Base-by-base conservation (phyloP, 2,329 filamentous ascomycete genomes). In the Fusarium pseudocircinatum region DNA sequence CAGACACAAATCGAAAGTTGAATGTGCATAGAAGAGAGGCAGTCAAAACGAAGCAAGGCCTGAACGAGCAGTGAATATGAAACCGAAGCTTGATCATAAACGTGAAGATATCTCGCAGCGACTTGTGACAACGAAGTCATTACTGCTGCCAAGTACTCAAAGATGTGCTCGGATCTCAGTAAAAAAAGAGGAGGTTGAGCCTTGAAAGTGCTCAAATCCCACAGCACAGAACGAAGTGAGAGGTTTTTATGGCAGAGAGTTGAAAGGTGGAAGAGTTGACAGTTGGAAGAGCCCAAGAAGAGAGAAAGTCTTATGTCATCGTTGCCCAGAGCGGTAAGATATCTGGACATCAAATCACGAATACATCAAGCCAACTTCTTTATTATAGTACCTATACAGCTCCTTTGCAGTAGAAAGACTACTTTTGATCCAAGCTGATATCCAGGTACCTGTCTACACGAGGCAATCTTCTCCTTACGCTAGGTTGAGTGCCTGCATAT, bases 371-470 rank as follows among this genome's bases (percentile, higher is more conserved):
- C 22, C 10, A 2, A 6, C 14, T 16, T 42, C 40, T 16, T 10
- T 6, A 7, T 16, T 24, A 0, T 2, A 16, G 40, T 42, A 24
- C 22, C 14, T 7, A 24, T 4, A 16, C 3, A 7, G 14, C 22
- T 16, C 3, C 0, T 16, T 11, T 10, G 0, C 9, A 24, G 16
- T 6, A 11, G 0, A 11, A 12, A 16, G 14, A 15, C 14, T 24
- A 42, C 40, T 42, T 42, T 14, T 24, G 14, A 42, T 24, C 9
- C 6, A 11, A 7, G 6, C 14, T 3, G 7, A 4, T 16, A 5
- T 24, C 9, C 22, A 24, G n/a, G n/a, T 42, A 42, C 22, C 40
- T 24, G 6, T 7, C 6, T 12, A 24, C 40, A 24, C 40, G 9
- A 1, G 22, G n/a, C n/a, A 12, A n/a, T 24, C 14, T 16, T 42